Evolutionary conservation across 345 rosid species (phyloP).

Genomic region (Linum trigynum): DNA sequence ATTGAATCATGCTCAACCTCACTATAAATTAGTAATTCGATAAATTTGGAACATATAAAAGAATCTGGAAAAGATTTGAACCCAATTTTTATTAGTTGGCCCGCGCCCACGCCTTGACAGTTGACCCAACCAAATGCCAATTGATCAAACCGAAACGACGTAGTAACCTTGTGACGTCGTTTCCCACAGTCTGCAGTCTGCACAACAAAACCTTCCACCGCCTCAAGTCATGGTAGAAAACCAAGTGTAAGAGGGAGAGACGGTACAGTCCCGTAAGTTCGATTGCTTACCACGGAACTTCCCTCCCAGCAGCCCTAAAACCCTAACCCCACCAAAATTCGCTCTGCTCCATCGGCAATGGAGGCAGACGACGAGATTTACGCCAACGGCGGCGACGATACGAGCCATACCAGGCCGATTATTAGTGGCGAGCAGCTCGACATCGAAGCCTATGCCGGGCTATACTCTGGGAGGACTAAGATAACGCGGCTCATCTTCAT

Average conservation of each 20-base stretch:
- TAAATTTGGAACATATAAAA: too few species aligned
- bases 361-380: constrained; percentile 78
- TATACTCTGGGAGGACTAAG: constrained; percentile 82
- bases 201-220: neutral
- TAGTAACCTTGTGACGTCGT: too few species aligned
- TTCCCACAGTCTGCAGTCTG: too few species aligned
- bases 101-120: too few species aligned
- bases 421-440: constrained; percentile 87
- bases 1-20: too few species aligned
- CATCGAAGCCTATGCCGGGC: constrained; percentile 84
- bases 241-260: neutral
- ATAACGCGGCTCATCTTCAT: constrained; percentile 74
- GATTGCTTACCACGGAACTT: neutral
- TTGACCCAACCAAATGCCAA: too few species aligned
- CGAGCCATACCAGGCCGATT: constrained; percentile 41
- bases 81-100: too few species aligned
- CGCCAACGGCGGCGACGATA: constrained; percentile 51
- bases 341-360: constrained; percentile 21
- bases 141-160: too few species aligned
- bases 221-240: neutral
- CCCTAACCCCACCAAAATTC: constrained; percentile 19
- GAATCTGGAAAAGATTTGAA: too few species aligned
- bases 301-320: constrained; percentile 9
- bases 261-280: neutral
- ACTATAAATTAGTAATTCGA: too few species aligned